Base-by-base conservation (phyloP, 2,329 filamentous ascomycete species). In the Cordyceps javanica region DNA sequence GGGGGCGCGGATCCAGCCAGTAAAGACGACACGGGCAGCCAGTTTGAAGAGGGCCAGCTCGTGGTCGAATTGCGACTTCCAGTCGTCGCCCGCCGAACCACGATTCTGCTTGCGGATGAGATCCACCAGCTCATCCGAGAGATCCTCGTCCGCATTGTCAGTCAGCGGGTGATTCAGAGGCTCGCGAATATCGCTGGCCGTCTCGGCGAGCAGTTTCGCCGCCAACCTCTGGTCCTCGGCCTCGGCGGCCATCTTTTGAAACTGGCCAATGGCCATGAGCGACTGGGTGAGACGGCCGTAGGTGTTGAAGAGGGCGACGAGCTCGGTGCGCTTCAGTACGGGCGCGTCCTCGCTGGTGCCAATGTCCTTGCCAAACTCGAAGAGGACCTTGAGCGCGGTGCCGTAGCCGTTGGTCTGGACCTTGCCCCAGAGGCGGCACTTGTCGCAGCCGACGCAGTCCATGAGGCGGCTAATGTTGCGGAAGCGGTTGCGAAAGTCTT, bases 361-460 rank as follows among this genome's bases (percentile, higher is more conserved):
- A n/a, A n/a, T 80, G 63, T 82, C 78, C 67, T 83, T 82, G 64
- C 96, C 91, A 62, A 91, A 94, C 72, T 99, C 94, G 67, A 99
- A 99, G 1, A 99, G 81, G 5, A 99, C 88, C 75, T 99, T 99
- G 61, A 99, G 77, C 0, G 94, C 94, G 0, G 94, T 91, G 51
- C 94, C 94, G 69, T 97, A 97, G 2, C 94, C 94, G 13, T 90
- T 89, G 0, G 91, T 96, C 75, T 99, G 94, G 38, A 99, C 76
- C 75, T 99, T 99, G 50, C 94, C 94, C 94, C 94, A 99, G 2
- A 99, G 85, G 9, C 94, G 86, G 74, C 94, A 99, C 76, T 99
- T 99, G 76, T 99, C 94, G 72, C 94, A 99, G 45, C 94, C 94
- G 21, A 97, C 93, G 65, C 94, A 99, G 72, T 99, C 94, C 94